phyloP scores from a whole-genome alignment of 2,329 filamentous ascomycete species.

The Sclerotinia sclerotiorum region DNA sequence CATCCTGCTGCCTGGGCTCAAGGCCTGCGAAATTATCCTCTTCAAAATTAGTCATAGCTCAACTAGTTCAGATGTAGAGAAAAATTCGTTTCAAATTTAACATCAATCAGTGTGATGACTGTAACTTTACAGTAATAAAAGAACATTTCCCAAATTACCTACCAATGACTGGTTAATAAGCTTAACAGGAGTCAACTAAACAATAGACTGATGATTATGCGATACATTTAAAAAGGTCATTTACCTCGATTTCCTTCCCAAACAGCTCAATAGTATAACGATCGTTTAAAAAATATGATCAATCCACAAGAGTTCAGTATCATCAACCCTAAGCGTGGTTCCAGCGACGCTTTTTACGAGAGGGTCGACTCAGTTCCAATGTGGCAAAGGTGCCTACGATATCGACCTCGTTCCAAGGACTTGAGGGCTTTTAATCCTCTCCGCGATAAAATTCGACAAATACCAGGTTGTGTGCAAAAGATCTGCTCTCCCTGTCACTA shows the following conservation, averaged over 20 bases:
- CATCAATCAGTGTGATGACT: neutral
- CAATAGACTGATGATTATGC: neutral
- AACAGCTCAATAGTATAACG: neutral
- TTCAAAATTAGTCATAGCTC: neutral
- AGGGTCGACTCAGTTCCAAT: neutral
- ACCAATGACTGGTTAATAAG: neutral
- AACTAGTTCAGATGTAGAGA: neutral
- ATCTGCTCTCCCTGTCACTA: neutral
- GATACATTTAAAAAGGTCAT: neutral
- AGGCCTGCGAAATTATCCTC: too few species aligned
- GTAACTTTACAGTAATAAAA: neutral
- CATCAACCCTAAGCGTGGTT: neutral
- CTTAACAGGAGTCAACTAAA: neutral
- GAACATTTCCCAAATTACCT: too few species aligned
- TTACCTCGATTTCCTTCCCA: too few species aligned
- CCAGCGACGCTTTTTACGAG: neutral
- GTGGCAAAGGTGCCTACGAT: constrained; percentile 5
- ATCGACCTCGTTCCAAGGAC: constrained; percentile 5
- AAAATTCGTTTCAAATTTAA: too few species aligned
- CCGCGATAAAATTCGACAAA: neutral
- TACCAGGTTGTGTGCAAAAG: neutral
- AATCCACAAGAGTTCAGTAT: constrained; percentile 1
- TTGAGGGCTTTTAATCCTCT: neutral
- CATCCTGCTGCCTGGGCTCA: too few species aligned
- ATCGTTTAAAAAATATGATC: neutral